Evolutionary conservation across 176 grass and related monocot species (phyloP), one percentile per base, ranked within the genome.

Genomic region (Rhipidocladum racemiflorum): DNA sequence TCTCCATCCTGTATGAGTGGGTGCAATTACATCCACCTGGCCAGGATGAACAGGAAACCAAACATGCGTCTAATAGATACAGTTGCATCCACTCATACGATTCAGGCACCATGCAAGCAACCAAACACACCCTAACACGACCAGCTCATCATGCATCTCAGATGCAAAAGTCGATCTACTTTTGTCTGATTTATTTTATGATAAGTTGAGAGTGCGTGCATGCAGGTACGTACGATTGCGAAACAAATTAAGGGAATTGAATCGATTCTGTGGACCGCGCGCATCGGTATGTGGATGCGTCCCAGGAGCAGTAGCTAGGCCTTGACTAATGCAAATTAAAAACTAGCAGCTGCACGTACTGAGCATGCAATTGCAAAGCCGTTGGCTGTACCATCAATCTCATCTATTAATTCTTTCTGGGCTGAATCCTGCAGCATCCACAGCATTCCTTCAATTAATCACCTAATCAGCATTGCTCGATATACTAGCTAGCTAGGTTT

Each of bases 61-160:
- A n/a, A n/a, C n/a, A n/a, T n/a, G n/a, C n/a, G n/a, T n/a, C n/a
- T n/a, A n/a, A n/a, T n/a, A n/a, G n/a, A n/a, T n/a, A n/a, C n/a
- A n/a, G n/a, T n/a, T n/a, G n/a, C n/a, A n/a, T n/a, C n/a, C n/a
- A n/a, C n/a, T n/a, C n/a, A n/a, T n/a, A n/a, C n/a, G n/a, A n/a
- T n/a, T n/a, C n/a, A n/a, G n/a, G n/a, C n/a, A n/a, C n/a, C n/a
- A n/a, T n/a, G n/a, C n/a, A n/a, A n/a, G n/a, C n/a, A n/a, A n/a
- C n/a, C n/a, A n/a, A n/a, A n/a, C n/a, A n/a, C n/a, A n/a, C n/a
- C 32, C 79, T 71, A 81, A 81, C 53, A 15, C 64, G 59, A 42
- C 61, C 60, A 49, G 60, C 76, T 48, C 66, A 81, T 29, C 53
- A 44, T 71, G n/a, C 55, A 25, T 59, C 16, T 29, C 46, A 65